Evolutionary conservation across 768 basidiomycete species (phyloP).

Genomic region (Xerocomellus amylosporus): DNA sequence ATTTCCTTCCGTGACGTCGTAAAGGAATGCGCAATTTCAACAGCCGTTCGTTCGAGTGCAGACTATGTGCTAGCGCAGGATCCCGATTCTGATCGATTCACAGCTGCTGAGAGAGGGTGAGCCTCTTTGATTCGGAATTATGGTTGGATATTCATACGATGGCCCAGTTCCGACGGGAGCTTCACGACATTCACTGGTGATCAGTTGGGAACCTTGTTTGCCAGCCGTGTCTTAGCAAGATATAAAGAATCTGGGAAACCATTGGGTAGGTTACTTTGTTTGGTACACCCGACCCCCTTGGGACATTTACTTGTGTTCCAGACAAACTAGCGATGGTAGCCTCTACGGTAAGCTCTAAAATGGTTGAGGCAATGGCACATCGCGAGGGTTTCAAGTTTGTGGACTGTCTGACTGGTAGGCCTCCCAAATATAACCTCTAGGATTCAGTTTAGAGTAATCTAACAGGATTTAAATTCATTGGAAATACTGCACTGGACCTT

Average conservation of each 20-base stretch:
- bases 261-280: constrained; percentile 32
- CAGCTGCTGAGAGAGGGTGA: constrained; percentile 69
- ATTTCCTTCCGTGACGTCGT: neutral
- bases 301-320: constrained; percentile 34
- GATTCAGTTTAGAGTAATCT: neutral
- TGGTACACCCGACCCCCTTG: constrained; percentile 38
- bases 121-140: constrained; percentile 6
- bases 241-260: constrained; percentile 48
- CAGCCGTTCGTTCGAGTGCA: constrained; percentile 52
- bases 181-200: constrained; percentile 84
- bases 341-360: constrained; percentile 88
- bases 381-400: constrained; percentile 79
- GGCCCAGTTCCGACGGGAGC: constrained; percentile 37
- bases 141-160: constrained; percentile 1
- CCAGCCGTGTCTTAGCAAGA: constrained; percentile 41
- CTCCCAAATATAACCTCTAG: neutral
- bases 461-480: constrained; percentile 86
- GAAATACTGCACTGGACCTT: constrained; percentile 72
- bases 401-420: constrained; percentile 77
- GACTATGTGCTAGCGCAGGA: constrained; percentile 82
- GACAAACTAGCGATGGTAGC: constrained; percentile 80
- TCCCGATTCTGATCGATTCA: constrained; percentile 83
- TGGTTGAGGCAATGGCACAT: constrained; percentile 75
- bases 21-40: constrained; percentile 71
- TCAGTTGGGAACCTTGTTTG: constrained; percentile 67